Conservation (phyloP, 2,329 filamentous ascomycete species). For the Lithohypha guttulata region DNA sequence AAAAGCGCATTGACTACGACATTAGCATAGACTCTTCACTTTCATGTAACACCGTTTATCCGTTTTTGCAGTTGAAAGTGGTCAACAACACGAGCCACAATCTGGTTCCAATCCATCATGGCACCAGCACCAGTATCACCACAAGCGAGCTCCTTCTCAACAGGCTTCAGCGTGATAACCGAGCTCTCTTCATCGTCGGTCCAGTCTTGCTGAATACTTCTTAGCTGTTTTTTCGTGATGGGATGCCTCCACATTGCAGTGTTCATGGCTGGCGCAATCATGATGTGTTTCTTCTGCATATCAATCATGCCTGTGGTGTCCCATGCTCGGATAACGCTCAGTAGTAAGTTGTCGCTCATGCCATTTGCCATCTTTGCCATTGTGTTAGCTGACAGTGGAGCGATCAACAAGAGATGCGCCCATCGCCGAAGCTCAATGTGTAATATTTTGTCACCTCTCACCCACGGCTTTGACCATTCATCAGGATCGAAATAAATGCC, state of each 20-base stretch:
- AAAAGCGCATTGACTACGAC: constrained; percentile 1
- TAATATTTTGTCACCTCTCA: constrained; percentile 64
- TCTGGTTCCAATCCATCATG: constrained; percentile 71
- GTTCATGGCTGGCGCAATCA: constrained; percentile 80
- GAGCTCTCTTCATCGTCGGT: constrained; percentile 41
- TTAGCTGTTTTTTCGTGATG: constrained; percentile 62
- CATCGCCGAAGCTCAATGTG: constrained; percentile 81
- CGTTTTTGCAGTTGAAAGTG: constrained; percentile 11
- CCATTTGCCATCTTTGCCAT: constrained; percentile 75
- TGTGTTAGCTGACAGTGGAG: constrained; percentile 72
- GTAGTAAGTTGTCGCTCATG: constrained; percentile 63
- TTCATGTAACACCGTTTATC: constrained; percentile 12
- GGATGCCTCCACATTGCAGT: constrained; percentile 84
- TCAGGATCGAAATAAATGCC: constrained; percentile 73
- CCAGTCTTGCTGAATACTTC: constrained; percentile 64
- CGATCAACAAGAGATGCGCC: constrained; percentile 71
- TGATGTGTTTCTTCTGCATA: constrained; percentile 50
- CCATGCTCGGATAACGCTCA: constrained; percentile 74
- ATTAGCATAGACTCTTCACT: constrained; percentile 8
- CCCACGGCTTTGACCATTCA: constrained; percentile 74
- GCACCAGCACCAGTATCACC: constrained; percentile 72
- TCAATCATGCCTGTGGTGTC: constrained; percentile 59
- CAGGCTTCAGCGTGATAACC: constrained; percentile 63
- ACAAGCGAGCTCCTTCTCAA: constrained; percentile 70
- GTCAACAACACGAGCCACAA: constrained; percentile 40